Evolutionary conservation across 257 asterid species (phyloP), one percentile per base, ranked within the genome.

Genomic region (Penstemon eatonii): DNA sequence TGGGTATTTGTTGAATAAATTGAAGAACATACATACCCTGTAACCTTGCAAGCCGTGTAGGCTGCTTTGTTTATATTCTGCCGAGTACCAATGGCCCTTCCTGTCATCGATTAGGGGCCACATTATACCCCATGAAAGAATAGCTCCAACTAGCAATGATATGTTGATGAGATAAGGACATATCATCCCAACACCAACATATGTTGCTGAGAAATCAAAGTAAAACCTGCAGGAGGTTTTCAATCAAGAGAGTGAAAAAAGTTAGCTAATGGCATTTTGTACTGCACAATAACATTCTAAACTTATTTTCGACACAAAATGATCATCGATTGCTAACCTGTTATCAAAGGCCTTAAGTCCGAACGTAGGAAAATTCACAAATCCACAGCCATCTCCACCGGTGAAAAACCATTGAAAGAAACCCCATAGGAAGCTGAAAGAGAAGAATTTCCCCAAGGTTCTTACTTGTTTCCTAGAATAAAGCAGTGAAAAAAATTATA

Each of bases 321-420:
- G 15, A 39, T 67, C 64, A 45, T 53, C 3, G 36, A 62, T 12
- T 8, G 67, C 56, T 54, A 65, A 86, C 98, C 25, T 92, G 80
- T 92, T 81, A 5, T 85, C 71, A 49, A 66, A 92, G 65, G 98
- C 98, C 80, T 86, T 80, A 45, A 92, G 96, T 15, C 98, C 98
- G 60, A 92, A 92, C 8, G 96, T 88, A 11, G 98, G 98, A 63
- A 92, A 92, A 45, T 50, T 80, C 1, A 61, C 81, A 47, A 92
- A 92, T 58, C 98, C 98, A 70, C 98, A 92, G 78, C 58, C 76
- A 42, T 90, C 97, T 9, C 93, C 96, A 25, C 85, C 83, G 33
- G 93, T 92, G 86, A 92, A 90, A 76, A 92, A 92, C 98, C 98
- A 92, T 68, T 92, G 98, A 79, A 92, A 89, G 86, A 89, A 92